phyloP scores from a whole-genome alignment of 768 basidiomycete species.

The Suillus subalutaceus region DNA sequence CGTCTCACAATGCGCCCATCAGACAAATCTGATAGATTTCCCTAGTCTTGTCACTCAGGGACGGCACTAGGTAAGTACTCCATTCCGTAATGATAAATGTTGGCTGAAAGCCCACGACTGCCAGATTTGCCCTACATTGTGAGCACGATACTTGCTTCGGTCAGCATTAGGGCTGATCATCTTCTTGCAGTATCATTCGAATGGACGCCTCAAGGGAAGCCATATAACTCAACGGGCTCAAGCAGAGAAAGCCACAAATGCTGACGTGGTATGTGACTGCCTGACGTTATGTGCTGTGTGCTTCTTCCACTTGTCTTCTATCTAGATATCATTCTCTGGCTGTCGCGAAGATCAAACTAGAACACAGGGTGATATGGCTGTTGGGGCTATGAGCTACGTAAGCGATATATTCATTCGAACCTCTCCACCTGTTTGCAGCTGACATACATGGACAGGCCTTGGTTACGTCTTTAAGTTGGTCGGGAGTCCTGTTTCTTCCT shows the following conservation, averaged over 20 bases:
- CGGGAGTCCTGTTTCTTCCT: too few relatives aligned
- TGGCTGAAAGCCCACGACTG: not conserved
- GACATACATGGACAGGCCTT: constrained; percentile 54
- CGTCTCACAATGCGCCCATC: not conserved
- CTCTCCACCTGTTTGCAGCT: not conserved
- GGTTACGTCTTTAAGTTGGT: constrained; percentile 50
- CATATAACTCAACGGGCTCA: constrained; percentile 39
- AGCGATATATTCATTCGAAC: constrained; percentile 25
- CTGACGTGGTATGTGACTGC: constrained; percentile 64
- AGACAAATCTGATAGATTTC: constrained; percentile 4
- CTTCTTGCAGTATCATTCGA: constrained; percentile 54
- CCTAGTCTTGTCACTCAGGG: constrained; percentile 52
- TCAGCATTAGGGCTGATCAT: not conserved
- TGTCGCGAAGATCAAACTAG: constrained; percentile 75
- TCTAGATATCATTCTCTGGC: constrained; percentile 70
- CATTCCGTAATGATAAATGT: not conserved
- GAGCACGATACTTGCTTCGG: constrained; percentile 2
- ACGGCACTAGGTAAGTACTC: constrained; percentile 43
- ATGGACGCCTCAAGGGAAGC: constrained; percentile 52
- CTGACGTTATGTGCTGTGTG: not conserved
- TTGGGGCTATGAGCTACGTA: constrained; percentile 83
- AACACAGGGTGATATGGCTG: constrained; percentile 59
- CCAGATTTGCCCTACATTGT: constrained; percentile 34
- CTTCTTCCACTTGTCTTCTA: not conserved
- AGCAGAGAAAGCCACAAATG: constrained; percentile 52